Evolutionary conservation across 192 early-diverging fungal genomes (phyloP), one percentile per base, ranked within the genome.

Genomic region (Gigaspora rosea): DNA sequence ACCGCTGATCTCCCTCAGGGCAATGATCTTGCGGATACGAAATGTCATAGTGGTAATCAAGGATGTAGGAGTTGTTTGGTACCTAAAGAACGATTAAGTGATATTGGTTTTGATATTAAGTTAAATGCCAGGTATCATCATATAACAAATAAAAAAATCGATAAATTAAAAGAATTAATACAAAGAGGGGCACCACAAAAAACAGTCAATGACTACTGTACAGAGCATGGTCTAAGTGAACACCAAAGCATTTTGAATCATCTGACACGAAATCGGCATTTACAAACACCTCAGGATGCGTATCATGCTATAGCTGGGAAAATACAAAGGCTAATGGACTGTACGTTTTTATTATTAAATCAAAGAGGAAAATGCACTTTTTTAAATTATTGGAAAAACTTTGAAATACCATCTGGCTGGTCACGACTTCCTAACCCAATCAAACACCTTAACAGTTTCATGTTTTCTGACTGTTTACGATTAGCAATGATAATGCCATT

Each of bases 401-500:
- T 59, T 59, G 20, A 59, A 22, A 7, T 59, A n/a, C 58, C 58
- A 59, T 59, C 58, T 27, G 9, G 8, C 10, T 59, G 58, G 20
- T 59, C 1, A 2, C 8, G n/a, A n/a, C 20, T 27, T 27, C 16
- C n/a, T 27, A 59, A 59, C 10, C 20, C 16, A 8, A 59, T 59
- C 4, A 27, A n/a, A n/a, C 20, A 27, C 27, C 58, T 8, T n/a
- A 22, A n/a, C 10, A 59, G 58, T 59, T 59, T 27, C 58, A 27
- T 59, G n/a, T 27, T 59, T n/a, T 59, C 58, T 59, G 58, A 59
- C 27, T 27, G 20, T 9, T 59, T 59, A 22, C 9, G 4, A n/a
- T 59, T 59, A 59, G 20, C 58, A 10, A 59, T 59, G n/a, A 59
- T 59, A n/a, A 59, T 59, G 58, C 58, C 4, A n/a, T 59, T 59